Evolutionary conservation across 345 rosid genomes (phyloP), one percentile per base, ranked within the genome.

Genomic region (Dipteronia dyeriana): DNA sequence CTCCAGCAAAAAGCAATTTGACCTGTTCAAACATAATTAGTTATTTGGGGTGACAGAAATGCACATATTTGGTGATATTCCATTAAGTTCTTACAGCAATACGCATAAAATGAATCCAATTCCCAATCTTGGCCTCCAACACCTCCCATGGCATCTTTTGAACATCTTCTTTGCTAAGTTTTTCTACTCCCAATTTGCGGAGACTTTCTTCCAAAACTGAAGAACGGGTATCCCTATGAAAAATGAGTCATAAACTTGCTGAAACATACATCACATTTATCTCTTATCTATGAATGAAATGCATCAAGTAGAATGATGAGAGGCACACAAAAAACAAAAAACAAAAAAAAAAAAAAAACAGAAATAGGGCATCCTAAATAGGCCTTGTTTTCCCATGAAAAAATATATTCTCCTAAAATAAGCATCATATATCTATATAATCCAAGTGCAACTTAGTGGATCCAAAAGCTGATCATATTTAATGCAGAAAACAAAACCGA

Each of bases 71-170:
- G 3, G 47, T 41, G 59, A 61, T 22, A 49, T 77, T 57, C 71
- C 51, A 61, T 11, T 45, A 41, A 7, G 71, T 31, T 83, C 96
- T 94, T 84, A 96, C 99, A 82, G 99, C 97, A 81, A 94, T 96
- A 61, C 98, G 98, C 97, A 94, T 96, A 79, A 90, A 94, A 86
- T 96, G 99, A 81, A 94, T 96, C 99, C 99, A 96, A 45, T 90
- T 92, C 78, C 97, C 97, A 71, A 94, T 96, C 88, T 96, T 96
- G 68, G 97, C 95, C 88, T 96, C 99, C 87, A 96, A 86, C 78
- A 89, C 94, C 85, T 94, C 99, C 99, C 99, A 96, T 59, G 87
- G 98, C 98, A 94, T 91, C 90, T 89, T 91, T 85, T 92, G 99
- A 73, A 96, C 97, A 80, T 96, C 99, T 63, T 96, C 99, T 89